phyloP scores from a whole-genome alignment of 805 yeast genomes.

The Metschnikowia picachoensis region DNA sequence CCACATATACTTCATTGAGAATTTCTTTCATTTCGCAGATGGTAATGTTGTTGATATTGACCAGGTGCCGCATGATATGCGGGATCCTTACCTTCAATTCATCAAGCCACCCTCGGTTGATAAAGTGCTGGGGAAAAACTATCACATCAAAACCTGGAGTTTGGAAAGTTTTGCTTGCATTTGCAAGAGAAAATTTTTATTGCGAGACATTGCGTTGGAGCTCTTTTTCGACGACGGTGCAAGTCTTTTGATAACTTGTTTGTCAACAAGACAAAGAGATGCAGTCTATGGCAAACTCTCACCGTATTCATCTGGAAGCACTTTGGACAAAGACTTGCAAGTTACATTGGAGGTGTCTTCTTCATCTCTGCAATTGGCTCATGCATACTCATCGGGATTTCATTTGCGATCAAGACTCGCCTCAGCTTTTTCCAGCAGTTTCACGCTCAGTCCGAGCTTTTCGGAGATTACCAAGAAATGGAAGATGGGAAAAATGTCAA shows the following conservation, averaged over 20 bases:
- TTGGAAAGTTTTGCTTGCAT: slow-evolving; percentile 56
- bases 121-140: slow-evolving; percentile 27
- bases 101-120: slow-evolving; percentile 46
- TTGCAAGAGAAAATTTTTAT: slow-evolving; percentile 69
- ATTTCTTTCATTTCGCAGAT: slow-evolving; percentile 55
- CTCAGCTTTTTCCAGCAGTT: slow-evolving; percentile 34
- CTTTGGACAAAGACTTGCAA: slow-evolving; percentile 52
- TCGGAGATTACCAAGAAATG: slow-evolving; percentile 58
- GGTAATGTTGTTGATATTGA: slow-evolving; percentile 56
- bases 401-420: slow-evolving; percentile 28
- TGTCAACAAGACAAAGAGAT: slow-evolving; percentile 53
- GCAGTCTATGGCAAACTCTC: slow-evolving; percentile 47
- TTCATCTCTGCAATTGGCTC: slow-evolving; percentile 15
- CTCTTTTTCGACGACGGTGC: slow-evolving; percentile 71
- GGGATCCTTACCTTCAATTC: slow-evolving; percentile 68
- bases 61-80: slow-evolving; percentile 56
- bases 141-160: slow-evolving; percentile 58
- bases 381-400: slow-evolving; percentile 12
- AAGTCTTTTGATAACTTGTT: slow-evolving; percentile 64
- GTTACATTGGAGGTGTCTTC: slow-evolving; percentile 52
- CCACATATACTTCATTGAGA: slow-evolving; percentile 65
- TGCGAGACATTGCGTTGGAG: slow-evolving; percentile 80
- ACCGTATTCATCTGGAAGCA: slow-evolving; percentile 45
- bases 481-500: slow-evolving; percentile 75
- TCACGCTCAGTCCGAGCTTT: slow-evolving; percentile 18